Evolutionary conservation across 164 flowering plant genomes (phyloP).

Genomic region (Magnolia changhungtana): DNA sequence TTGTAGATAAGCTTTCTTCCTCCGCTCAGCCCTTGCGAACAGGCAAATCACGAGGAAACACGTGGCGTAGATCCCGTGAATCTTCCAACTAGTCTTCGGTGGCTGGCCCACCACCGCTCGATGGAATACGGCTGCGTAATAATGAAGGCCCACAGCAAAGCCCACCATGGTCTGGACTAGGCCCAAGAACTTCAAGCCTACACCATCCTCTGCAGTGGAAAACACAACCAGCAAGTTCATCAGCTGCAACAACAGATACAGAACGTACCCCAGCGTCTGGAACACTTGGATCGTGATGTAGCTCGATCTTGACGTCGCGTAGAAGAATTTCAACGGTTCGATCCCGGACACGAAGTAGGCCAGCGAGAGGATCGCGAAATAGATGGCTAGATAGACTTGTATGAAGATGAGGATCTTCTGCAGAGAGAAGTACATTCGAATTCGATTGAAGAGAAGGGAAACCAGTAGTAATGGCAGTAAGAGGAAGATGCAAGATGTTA

Average conservation of each 20-base stretch:
- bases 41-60: constrained; percentile 72
- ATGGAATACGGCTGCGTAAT: constrained; percentile 78
- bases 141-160: constrained; percentile 77
- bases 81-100: constrained; percentile 85
- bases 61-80: constrained; percentile 82
- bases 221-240: constrained; percentile 76
- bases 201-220: constrained; percentile 51
- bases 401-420: constrained; percentile 73
- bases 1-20: constrained; percentile 84
- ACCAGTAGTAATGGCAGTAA: constrained; percentile 71
- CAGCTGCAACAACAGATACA: constrained; percentile 65
- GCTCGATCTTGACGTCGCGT: constrained; percentile 63
- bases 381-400: constrained; percentile 77
- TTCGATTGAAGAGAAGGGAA: constrained; percentile 52
- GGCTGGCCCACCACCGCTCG: constrained; percentile 68
- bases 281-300: constrained; percentile 69
- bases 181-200: constrained; percentile 58
- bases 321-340: constrained; percentile 80
- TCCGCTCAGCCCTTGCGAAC: constrained; percentile 56
- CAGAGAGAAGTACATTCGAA: constrained; percentile 78
- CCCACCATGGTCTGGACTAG: constrained; percentile 80
- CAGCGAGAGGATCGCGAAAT: constrained; percentile 77
- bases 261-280: constrained; percentile 72
- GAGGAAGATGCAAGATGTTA: constrained; percentile 56
- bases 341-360: constrained; percentile 62